Base-by-base conservation (phyloP, 106 monocot genomes). In the Dendrobium chrysotoxum region DNA sequence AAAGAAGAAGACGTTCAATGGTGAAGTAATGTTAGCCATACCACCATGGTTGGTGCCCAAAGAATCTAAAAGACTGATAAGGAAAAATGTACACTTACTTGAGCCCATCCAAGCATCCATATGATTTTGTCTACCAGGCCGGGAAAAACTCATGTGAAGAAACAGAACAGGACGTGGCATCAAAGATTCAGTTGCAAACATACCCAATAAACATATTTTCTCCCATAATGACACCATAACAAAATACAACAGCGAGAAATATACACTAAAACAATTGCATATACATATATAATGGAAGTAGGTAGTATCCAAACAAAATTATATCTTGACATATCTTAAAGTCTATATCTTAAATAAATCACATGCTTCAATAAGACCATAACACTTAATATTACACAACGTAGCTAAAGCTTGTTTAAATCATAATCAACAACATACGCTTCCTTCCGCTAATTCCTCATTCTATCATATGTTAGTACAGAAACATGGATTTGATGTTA, bases 11-110 rank as follows among this genome's bases (percentile, higher is more conserved):
- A 38, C 31, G 25, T 74, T 74, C 40, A 41, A 74, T 46, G 71
- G 26, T 28, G 78, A 54, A 55, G 64, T 81, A 82, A 55, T 3
- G 68, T 79, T 38, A 76, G 68, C n/a, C 78, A 77, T 98, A 98
- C 98, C 92, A 98, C 91, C 70, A 95, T 86, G 25, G 85, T 95
- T 68, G 98, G 98, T 46, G 95, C 95, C 98, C 98, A 98, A 15
- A 98, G 86, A 75, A 95, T 82, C 92, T 89, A 92, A 84, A 92
- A 89, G 28, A 89, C 81, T 42, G 87, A 91, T 54, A 90, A n/a
- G 45, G 98, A 88, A 79, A 98, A 92, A 83, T 98, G 87, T 67
- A 92, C 84, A 80, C 88, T 89, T 77, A 88, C 82, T 90, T 98
- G 98, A 81, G 98, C 86, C 76, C 85, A 87, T 70, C 81, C 85